phyloP scores from a whole-genome alignment of 768 basidiomycete genomes.

The Arthromyces matolae region DNA sequence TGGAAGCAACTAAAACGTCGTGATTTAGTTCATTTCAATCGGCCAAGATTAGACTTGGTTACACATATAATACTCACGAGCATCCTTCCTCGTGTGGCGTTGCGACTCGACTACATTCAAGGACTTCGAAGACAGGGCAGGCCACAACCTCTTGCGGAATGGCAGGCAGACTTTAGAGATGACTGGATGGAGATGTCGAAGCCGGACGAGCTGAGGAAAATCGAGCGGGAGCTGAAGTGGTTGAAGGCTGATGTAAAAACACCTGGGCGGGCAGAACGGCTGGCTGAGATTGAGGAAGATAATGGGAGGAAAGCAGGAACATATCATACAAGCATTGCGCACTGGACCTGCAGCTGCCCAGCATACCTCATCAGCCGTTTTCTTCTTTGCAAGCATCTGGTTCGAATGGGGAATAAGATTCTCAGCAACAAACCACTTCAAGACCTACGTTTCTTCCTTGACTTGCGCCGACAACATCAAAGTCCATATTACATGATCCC shows the following conservation, averaged over 20 bases:
- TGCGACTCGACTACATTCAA: constrained; percentile 12
- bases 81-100: constrained; percentile 14
- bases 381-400: too few species aligned
- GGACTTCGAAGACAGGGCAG: constrained; percentile 14
- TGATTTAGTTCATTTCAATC: constrained; percentile 19
- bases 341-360: not conserved
- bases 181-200: constrained; percentile 18
- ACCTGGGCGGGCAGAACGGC: constrained; percentile 7
- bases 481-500: too few species aligned
- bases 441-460: too few species aligned
- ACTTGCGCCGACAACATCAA: too few species aligned
- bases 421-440: too few species aligned
- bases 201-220: constrained; percentile 13
- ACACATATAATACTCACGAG: constrained; percentile 7
- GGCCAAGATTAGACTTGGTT: constrained; percentile 19
- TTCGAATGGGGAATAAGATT: too few species aligned
- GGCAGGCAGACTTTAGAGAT: constrained; percentile 17
- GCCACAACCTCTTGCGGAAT: constrained; percentile 12
- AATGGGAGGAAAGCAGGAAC: not conserved
- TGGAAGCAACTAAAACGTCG: constrained; percentile 22
- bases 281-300: too few species aligned
- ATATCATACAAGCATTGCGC: not conserved
- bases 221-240: constrained; percentile 16
- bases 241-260: constrained; percentile 10
- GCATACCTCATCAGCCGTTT: too few species aligned